Percentiles rank a stretch among this genome's conserved stretches.
phyloP scores from a whole-genome alignment of 495 filamentous ascomycete genomes.

The Hyaloscypha hepaticicola region DNA sequence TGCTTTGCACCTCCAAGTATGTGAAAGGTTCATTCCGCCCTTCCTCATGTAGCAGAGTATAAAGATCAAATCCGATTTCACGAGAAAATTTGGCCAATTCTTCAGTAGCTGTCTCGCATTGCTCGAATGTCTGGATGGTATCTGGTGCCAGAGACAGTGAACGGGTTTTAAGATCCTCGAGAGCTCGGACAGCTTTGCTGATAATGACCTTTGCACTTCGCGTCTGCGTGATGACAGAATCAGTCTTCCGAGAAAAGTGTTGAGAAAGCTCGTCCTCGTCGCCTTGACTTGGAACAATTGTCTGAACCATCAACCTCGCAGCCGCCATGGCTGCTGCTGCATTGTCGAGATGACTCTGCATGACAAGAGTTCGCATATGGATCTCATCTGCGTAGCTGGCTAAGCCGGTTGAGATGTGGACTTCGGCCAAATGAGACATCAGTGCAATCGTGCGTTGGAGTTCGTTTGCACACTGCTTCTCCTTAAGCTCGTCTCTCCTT shows the following conservation, averaged over 20 bases:
- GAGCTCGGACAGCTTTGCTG: conserved; percentile 70
- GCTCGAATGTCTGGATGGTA: conserved; percentile 46
- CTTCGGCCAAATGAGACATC: conserved; percentile 79
- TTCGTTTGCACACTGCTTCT: conserved; percentile 74
- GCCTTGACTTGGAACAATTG: conserved; percentile 50
- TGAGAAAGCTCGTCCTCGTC: conserved; percentile 63
- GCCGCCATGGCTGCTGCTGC: conserved; percentile 66
- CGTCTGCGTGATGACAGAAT: conserved; percentile 69
- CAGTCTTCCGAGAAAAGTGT: conserved; percentile 68
- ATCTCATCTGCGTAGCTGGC: conserved; percentile 78
- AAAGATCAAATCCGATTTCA: conserved; percentile 63
- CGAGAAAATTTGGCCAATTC: conserved; percentile 69
- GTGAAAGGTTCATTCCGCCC: conserved; percentile 66
- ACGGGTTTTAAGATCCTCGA: conserved; percentile 75
- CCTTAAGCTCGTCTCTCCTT: conserved; percentile 82
- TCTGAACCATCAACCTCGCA: conserved; percentile 62
- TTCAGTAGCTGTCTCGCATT: conserved; percentile 60
- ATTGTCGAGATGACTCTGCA: conserved; percentile 83
- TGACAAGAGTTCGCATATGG: conserved; percentile 65
- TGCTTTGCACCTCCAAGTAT: conserved; percentile 60
- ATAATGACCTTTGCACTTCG: conserved; percentile 83
- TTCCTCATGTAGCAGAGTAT: conserved; percentile 67
- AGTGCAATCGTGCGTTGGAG: conserved; percentile 81
- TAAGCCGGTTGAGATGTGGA: conserved; percentile 68
- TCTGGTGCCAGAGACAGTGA: conserved; percentile 71